phyloP scores from a whole-genome alignment of 192 early-diverging fungal species.

The Coemansia umbellata region DNA sequence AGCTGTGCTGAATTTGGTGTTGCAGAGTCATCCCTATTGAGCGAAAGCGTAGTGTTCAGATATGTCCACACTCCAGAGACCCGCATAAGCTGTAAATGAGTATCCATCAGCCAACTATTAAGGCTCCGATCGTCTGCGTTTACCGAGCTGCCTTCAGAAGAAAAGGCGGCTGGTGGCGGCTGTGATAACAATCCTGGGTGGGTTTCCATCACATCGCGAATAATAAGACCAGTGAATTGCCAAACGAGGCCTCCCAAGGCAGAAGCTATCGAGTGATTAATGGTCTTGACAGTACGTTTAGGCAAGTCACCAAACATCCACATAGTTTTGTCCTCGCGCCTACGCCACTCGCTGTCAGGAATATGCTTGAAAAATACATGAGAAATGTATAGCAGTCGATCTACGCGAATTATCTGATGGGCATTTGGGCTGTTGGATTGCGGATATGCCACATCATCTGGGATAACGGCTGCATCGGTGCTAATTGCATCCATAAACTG shows the following conservation, averaged over 20 bases:
- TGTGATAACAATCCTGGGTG: slow-evolving; percentile 16
- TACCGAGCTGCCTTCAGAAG: not conserved
- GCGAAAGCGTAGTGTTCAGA: slow-evolving; percentile 14
- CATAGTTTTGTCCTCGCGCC: slow-evolving; percentile 54
- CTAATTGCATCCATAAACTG: slow-evolving; percentile 60
- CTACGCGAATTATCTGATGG: slow-evolving; percentile 16
- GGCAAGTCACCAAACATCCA: slow-evolving; percentile 89
- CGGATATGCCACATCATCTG: slow-evolving; percentile 1
- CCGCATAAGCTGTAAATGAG: slow-evolving; percentile 10
- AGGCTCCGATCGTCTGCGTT: slow-evolving; percentile 7
- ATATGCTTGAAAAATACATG: slow-evolving; percentile 67
- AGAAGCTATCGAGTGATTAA: slow-evolving; percentile 73
- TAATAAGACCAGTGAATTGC: slow-evolving; percentile 35
- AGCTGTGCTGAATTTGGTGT: slow-evolving; percentile 19
- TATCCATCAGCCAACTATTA: slow-evolving; percentile 19
- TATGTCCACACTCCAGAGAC: slow-evolving; percentile 41
- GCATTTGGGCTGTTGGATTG: not conserved
- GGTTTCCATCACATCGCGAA: slow-evolving; percentile 31
- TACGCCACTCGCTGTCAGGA: slow-evolving; percentile 87
- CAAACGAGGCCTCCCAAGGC: slow-evolving; percentile 40
- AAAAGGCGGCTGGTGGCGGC: slow-evolving; percentile 3
- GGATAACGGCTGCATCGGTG: slow-evolving; percentile 1
- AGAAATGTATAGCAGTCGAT: not conserved
- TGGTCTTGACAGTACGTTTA: slow-evolving; percentile 89
- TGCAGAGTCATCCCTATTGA: not conserved